These are phyloP conservation scores for Kurtzmaniella quercitrusa DNA, from an alignment of 1,139 yeast genomes.

Conservation along the genomic window DNA sequence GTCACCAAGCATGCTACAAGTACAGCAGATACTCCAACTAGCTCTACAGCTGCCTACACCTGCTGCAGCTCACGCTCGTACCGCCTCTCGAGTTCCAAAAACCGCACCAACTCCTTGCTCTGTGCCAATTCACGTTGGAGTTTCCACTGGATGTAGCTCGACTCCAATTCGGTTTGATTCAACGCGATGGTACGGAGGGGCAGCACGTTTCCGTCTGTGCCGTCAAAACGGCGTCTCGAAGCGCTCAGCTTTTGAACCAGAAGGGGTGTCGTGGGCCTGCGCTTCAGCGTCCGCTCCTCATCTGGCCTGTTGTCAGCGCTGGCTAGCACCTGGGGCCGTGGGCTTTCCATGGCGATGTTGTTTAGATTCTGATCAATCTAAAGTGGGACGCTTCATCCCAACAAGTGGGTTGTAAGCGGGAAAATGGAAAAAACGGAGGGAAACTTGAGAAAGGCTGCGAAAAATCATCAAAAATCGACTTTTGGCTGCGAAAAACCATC, in stretches of 20 bases:
- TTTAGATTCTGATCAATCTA: not conserved
- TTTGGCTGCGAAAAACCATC: no score
- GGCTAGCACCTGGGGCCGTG: not conserved
- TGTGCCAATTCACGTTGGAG: constrained; percentile 9
- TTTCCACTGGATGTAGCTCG: constrained; percentile 17
- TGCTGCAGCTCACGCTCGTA: constrained; percentile 2
- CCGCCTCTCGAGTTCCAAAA: constrained; percentile 16
- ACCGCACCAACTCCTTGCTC: constrained; percentile 13
- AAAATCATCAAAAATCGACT: no score
- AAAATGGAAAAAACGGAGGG: no score
- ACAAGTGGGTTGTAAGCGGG: no score
- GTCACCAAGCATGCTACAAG: no score
- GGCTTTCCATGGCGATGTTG: not conserved
- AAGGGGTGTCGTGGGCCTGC: constrained; percentile 27
- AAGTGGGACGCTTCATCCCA: not conserved
- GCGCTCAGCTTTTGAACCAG: constrained; percentile 14
- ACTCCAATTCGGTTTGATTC: constrained; percentile 10
- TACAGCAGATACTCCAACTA: no score
- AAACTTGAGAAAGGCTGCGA: no score
- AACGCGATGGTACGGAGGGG: not conserved
- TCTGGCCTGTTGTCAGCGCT: not conserved
- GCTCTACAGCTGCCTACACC: not conserved
- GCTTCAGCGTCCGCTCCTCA: constrained; percentile 12
- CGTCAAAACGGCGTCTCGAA: constrained; percentile 15
- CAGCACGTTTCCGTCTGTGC: constrained; percentile 5